phyloP scores from a whole-genome alignment of 805 yeast genomes.

The Candida berthetii region DNA sequence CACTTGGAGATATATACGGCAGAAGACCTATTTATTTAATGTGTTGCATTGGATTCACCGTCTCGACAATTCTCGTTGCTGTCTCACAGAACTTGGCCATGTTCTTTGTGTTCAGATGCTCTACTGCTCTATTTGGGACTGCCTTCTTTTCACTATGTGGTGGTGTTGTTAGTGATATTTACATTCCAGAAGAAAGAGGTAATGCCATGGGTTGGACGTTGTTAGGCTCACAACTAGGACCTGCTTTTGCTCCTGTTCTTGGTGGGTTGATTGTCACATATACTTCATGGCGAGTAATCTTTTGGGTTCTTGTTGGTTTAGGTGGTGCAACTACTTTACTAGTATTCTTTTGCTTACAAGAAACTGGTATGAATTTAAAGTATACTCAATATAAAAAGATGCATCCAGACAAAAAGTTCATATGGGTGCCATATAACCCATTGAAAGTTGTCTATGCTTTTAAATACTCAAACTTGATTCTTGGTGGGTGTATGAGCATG shows the following conservation, averaged over 20 bases:
- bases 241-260: conserved; percentile 45
- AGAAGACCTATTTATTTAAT: conserved; percentile 36
- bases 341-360: conserved; percentile 36
- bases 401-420: conserved; percentile 30
- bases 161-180: conserved; percentile 43
- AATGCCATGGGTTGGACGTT: conserved; percentile 42
- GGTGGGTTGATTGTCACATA: conserved; percentile 49
- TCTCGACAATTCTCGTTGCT: conserved; percentile 31
- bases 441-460: conserved; percentile 34
- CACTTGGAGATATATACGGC: conserved; percentile 50
- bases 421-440: conserved; percentile 38
- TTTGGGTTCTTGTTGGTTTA: conserved; percentile 41
- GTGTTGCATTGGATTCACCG: conserved; percentile 27
- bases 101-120: conserved; percentile 46
- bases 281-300: conserved; percentile 47
- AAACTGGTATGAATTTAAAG: conserved; percentile 31
- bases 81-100: conserved; percentile 44
- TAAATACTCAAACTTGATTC: conserved; percentile 33
- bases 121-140: conserved; percentile 47
- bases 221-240: conserved; percentile 47
- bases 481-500: conserved; percentile 35
- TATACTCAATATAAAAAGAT: conserved; percentile 6
- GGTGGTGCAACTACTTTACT: conserved; percentile 29
- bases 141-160: conserved; percentile 51
- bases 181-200: conserved; percentile 46